phyloP scores from a whole-genome alignment of 352 stramenopile species.

The Globisporangium carolinianum region DNA sequence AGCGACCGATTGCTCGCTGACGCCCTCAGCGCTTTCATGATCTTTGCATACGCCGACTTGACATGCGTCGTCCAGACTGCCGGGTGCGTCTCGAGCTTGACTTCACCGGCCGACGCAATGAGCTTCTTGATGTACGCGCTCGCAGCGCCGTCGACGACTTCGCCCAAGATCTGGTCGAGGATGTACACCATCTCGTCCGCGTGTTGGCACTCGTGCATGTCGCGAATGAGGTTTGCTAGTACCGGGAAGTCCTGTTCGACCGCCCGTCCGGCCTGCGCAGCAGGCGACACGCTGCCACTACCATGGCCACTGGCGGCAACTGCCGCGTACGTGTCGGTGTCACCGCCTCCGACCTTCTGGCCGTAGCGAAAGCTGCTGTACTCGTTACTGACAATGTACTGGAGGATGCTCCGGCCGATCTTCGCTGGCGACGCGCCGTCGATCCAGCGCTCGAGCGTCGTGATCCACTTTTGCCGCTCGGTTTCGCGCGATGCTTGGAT shows the following conservation, averaged over 20 bases:
- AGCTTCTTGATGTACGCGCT: constrained; percentile 71
- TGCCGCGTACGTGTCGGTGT: constrained; percentile 14
- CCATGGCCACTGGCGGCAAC: constrained; percentile 5
- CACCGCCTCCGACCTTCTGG: constrained; percentile 28
- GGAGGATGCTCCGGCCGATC: constrained; percentile 48
- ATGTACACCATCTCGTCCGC: constrained; percentile 83
- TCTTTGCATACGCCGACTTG: constrained; percentile 62
- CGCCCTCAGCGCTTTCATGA: constrained; percentile 73
- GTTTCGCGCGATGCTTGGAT: constrained; percentile 53
- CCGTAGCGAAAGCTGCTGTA: constrained; percentile 59
- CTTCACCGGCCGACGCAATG: constrained; percentile 58
- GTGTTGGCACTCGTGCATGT: constrained; percentile 65
- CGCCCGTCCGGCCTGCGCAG: constrained; percentile 37
- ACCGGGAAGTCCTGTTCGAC: constrained; percentile 71
- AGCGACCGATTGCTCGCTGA: constrained; percentile 13
- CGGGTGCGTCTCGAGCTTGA: constrained; percentile 53
- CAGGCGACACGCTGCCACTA: constrained; percentile 25
- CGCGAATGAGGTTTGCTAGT: constrained; percentile 65
- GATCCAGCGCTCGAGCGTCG: constrained; percentile 65
- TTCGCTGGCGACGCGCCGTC: constrained; percentile 46
- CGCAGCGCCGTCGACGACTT: constrained; percentile 59
- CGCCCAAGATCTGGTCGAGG: constrained; percentile 69
- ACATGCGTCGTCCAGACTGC: constrained; percentile 66
- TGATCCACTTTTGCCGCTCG: constrained; percentile 69
- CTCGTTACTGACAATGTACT: constrained; percentile 74